Evolutionary conservation across 1,284 basidiomycete genomes (phyloP), one percentile per base, ranked within the genome.

Genomic region (Limonomyces culmigenus): DNA sequence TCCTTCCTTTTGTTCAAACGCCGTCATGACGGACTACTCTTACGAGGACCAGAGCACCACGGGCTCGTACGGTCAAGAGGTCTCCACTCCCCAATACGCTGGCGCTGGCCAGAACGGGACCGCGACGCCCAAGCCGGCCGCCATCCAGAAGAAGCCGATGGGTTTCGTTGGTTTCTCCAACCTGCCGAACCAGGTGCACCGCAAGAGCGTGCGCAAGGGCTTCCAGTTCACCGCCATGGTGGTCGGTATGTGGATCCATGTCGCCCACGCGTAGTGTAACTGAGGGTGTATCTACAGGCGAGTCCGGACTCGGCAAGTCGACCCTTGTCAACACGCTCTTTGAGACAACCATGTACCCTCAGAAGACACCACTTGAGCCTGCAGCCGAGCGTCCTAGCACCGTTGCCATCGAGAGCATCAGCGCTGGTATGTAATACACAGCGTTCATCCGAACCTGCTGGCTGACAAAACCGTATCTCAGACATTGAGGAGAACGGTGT

Each of bases 401-500:
- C 4, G 89, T 96, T 47, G 75, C 86, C 40, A 95, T 96, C 55
- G 87, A 95, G 65, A 91, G 85, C 56, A 95, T 93, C 52, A 87
- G 83, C 47, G 91, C 92, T 43, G 91, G 91, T 92, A 51, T 50
- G 73, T 53, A 37, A 21, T 31, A 16, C 5, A 5, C 30, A 15
- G 34, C 32, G 38, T 23, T 38, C 19, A 36, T 37, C 29, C 30
- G 55, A 47, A 48, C 45, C 45, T 42, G 44, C 43, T 43, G 33
- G 38, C 40, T 42, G 38, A 38, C 32, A 12, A 48, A n/a, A n/a
- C n/a, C n/a, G n/a, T 51, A 50, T 45, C 53, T 40, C 56, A 93
- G 91, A 97, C 55, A 96, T 97, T 49, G 92, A 96, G 63, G 91
- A 97, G 65, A 92, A 85, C 44, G 89, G 89, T 40, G 89, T 96